Base-by-base conservation (phyloP, 805 yeast species). In the Tanozyma kutaoensis region DNA sequence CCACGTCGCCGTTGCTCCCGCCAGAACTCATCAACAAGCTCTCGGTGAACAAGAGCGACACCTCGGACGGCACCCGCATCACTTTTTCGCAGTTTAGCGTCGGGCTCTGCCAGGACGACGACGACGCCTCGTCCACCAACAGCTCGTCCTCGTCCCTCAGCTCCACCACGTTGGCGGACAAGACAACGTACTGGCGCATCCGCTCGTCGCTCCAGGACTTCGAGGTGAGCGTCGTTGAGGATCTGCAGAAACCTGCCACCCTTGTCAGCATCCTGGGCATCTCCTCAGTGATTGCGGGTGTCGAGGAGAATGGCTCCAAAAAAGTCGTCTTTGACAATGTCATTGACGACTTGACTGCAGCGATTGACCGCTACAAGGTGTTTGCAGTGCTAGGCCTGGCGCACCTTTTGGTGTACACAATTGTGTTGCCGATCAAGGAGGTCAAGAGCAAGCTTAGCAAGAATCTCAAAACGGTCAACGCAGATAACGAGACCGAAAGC, bases 1-100 rank as follows among this genome's bases (percentile, higher is more conserved):
- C 65, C 2, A 38, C 62, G 13, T 58, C 64, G 6, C 51, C 58
- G 1, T 40, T 59, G 20, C 48, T 58, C 6, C 57, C 52, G 14
- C 4, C 20, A 12, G 21, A 24, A 14, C 72, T 73, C 1, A 33
- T 61, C 8, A 61, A 56, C 15, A 6, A 19, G 12, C 15, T 17
- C 23, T n/a, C 17, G 12, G 3, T 7, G n/a, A 12, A 8, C 20
- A 17, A 17, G 9, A 10, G 10, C 10, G 20, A 10, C 8, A 17
- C 8, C 9, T 8, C 20, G 10, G 20, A 8, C 8, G 20, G 10
- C 20, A 17, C 13, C 7, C 7, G 23, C 7, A 7, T 7, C 12
- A 8, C 23, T 21, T 21, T 7, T 12, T 21, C 23, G 23, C 23
- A 12, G 11, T 8, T 17, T 17, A 17, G 9, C 20, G 9, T 17